These are phyloP conservation scores for Phylloporus sp. DNA, from an alignment of 768 basidiomycete species.

Conservation along the genomic window DNA sequence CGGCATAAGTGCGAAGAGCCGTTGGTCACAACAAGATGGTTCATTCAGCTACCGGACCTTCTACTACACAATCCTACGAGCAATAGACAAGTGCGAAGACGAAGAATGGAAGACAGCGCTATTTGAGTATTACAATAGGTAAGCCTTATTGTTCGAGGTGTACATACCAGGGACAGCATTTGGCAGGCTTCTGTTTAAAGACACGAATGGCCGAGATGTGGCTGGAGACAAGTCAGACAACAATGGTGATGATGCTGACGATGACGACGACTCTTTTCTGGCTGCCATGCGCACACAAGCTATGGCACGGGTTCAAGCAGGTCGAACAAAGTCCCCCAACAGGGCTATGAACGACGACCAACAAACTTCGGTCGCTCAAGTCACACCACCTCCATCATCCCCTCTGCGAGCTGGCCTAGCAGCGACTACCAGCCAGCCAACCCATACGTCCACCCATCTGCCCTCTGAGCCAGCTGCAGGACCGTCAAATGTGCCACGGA, in stretches of 20 bases:
- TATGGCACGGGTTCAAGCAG: neutral
- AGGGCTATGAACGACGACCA: neutral
- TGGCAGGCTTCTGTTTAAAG: neutral
- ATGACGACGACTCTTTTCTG: neutral
- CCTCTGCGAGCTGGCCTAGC: neutral
- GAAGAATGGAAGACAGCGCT: neutral
- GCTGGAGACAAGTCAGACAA: neutral
- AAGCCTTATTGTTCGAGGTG: neutral
- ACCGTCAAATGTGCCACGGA: no score
- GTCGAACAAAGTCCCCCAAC: neutral
- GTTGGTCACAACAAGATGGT: neutral
- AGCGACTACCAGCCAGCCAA: no score
- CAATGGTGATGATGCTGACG: neutral
- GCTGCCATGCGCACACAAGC: neutral
- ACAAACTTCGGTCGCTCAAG: neutral
- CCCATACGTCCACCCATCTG: no score
- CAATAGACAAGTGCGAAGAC: neutral
- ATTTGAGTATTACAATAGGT: neutral
- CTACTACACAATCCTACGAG: neutral
- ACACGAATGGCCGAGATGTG: neutral
- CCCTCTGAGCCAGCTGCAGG: no score
- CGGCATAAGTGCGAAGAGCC: neutral
- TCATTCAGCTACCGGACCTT: neutral
- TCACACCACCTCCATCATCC: neutral
- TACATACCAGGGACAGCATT: neutral